Conservation (phyloP, 1,284 basidiomycete species). For the Chondrostereum purpureum region DNA sequence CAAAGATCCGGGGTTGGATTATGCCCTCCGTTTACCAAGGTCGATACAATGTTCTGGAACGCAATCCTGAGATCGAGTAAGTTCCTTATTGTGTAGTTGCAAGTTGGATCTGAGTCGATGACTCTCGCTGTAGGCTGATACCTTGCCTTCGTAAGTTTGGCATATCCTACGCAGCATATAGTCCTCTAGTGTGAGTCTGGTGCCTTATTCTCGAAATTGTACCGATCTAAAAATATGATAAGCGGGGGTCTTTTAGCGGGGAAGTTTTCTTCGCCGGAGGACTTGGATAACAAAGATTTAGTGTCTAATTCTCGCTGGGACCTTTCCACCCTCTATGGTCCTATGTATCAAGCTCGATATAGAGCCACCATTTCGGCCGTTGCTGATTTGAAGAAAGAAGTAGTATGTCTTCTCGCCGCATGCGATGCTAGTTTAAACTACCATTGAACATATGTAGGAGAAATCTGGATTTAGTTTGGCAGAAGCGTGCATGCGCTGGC, state of each 20-base stretch:
- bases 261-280: not conserved
- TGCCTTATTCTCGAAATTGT: not conserved
- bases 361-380: not conserved
- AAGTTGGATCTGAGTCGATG: not conserved
- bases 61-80: not conserved
- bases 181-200: not conserved
- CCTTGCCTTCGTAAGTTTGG: not conserved
- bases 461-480: not conserved
- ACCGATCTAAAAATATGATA: not conserved
- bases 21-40: not conserved
- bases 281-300: not conserved
- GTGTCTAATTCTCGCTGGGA: not conserved
- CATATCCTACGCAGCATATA: not conserved
- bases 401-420: not conserved
- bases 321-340: too few species aligned
- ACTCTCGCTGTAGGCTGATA: not conserved
- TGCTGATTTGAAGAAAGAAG: not conserved
- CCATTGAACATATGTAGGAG: not conserved
- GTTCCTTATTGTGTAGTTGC: not conserved
- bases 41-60: not conserved
- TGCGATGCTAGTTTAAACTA: not conserved
- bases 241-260: not conserved
- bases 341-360: too few species aligned
- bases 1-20: not conserved
- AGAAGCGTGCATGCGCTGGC: conserved; percentile 23